phyloP scores from a whole-genome alignment of 2,329 filamentous ascomycete species.

The Leptographium radiaticola region DNA sequence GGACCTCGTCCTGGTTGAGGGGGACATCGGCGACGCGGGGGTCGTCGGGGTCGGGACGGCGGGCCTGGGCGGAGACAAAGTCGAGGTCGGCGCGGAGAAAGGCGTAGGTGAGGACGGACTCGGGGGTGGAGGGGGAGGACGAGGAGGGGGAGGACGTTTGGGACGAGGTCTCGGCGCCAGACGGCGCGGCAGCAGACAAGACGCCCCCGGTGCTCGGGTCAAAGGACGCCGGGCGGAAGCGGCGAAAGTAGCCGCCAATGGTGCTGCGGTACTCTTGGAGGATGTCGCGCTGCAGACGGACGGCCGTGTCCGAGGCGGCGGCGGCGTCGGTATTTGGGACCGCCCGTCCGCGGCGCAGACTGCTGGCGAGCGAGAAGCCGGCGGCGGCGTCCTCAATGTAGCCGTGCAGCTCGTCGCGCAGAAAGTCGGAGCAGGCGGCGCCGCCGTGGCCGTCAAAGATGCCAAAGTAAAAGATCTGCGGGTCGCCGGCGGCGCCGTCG shows the following conservation, averaged over 20 bases:
- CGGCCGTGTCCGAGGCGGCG: constrained; percentile 2
- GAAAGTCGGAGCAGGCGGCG: constrained; percentile 72
- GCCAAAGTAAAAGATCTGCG: constrained; percentile 94
- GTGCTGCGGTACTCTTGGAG: constrained; percentile 68
- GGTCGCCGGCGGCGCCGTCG: constrained; percentile 65
- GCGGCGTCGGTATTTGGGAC: constrained; percentile 9
- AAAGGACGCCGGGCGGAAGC: constrained; percentile 77
- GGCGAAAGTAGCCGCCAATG: constrained; percentile 86
- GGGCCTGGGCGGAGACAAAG: constrained; percentile 80
- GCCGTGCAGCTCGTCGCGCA: constrained; percentile 70
- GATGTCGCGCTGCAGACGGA: constrained; percentile 53
- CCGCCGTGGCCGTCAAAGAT: constrained; percentile 96
- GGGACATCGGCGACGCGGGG: constrained; percentile 59
- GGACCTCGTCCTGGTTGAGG: constrained; percentile 72
- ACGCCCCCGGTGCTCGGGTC: constrained; percentile 9
- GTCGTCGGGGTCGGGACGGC: constrained; percentile 64
- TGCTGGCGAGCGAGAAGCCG: constrained; percentile 67
- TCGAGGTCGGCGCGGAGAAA: constrained; percentile 91
- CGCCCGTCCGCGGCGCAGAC: constrained; percentile 38
- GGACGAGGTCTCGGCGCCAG: no score
- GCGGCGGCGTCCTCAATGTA: constrained; percentile 76
- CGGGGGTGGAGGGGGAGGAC: constrained; percentile 39
- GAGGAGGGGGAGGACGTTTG: no score
- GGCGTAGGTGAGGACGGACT: constrained; percentile 76
- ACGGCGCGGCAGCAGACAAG: neutral